Base-by-base conservation (phyloP, 352 stramenopile genomes). In the Lagenidium sp. region DNA sequence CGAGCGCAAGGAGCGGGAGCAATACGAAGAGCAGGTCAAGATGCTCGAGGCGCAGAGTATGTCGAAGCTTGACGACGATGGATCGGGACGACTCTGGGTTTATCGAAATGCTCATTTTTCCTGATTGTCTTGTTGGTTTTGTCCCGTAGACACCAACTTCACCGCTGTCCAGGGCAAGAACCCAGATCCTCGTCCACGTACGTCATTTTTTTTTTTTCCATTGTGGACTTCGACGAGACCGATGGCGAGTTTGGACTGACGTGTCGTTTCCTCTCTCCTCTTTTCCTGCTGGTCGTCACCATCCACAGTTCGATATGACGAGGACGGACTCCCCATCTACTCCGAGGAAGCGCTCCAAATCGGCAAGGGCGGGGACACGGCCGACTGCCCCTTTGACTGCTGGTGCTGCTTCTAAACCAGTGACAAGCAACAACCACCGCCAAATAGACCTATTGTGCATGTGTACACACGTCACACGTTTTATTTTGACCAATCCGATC, bases 321-420 rank as follows among this genome's bases (percentile, higher is more conserved):
- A 89, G 32, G 77, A 94, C 23, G 83, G 83, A 2, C 47, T 95
- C 23, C 77, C 79, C 20, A 92, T 95, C 66, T 95, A 95, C 63
- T 72, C 70, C 6, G 83, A 94, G 45, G 68, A 80, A 16, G 68
- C 76, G 30, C 62, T 95, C 50, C 68, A 85, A 42, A 93, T 95
- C 29, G 70, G 70, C 51, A 71, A 90, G 50, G 83, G 83, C 22
- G 83, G 82, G 20, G 68, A 83, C 55, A 91, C 83, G 11, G 73
- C 67, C 5, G 82, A 95, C 51, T 95, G 83, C 34, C 83, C 83
- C 0, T 95, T 95, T 43, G 83, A 95, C 50, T 95, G 83, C 62
- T 92, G 83, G 78, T 95, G 83, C 59, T 95, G 83, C 62, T 95
- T 94, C 37, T 95, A 15, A 32, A 13, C 28, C 28, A 32, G 8